These are phyloP conservation scores for Cicer judaicum DNA, from an alignment of 306 rosid species.

Conservation along the genomic window DNA sequence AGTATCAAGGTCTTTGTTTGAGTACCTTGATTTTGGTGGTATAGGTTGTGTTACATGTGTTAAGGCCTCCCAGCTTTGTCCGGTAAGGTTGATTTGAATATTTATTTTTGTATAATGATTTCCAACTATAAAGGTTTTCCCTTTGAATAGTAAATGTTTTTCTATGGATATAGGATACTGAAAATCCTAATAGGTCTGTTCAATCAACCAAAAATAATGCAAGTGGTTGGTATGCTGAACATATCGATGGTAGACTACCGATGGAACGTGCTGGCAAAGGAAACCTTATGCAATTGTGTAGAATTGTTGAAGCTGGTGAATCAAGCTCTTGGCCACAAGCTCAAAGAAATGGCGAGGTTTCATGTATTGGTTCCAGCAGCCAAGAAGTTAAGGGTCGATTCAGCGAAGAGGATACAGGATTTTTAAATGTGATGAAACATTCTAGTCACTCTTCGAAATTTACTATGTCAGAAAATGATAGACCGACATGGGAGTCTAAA, in stretches of 20 bases:
- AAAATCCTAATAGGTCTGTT: conserved; percentile 50
- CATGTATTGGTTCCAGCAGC: conserved; percentile 51
- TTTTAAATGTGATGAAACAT: conserved; percentile 55
- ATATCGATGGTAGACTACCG: conserved; percentile 48
- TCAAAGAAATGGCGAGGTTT: conserved; percentile 53
- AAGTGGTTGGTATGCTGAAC: conserved; percentile 49
- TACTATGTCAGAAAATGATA: conserved; percentile 53
- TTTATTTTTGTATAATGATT: conserved; percentile 1
- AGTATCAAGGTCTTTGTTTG: conserved; percentile 62
- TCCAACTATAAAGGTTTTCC: too few species aligned
- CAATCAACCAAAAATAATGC: conserved; percentile 49
- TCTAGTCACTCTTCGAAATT: conserved; percentile 52
- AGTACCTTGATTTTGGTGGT: conserved; percentile 79
- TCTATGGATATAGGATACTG: conserved; percentile 55
- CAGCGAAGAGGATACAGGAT: conserved; percentile 54
- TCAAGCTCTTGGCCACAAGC: conserved; percentile 52
- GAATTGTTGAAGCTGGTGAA: conserved; percentile 68
- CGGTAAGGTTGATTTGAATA: conserved; percentile 57
- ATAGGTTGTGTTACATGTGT: conserved; percentile 68
- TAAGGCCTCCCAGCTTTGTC: conserved; percentile 51
- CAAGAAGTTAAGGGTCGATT: conserved; percentile 48
- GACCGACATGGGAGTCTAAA: conserved; percentile 56
- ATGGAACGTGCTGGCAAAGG: conserved; percentile 59
- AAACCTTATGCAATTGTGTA: conserved; percentile 68
- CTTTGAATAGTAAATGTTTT: conserved; percentile 18